Evolutionary conservation across 108 stramenopile genomes (phyloP), one percentile per base, ranked within the genome.

Genomic region (Fragilaria radians): DNA sequence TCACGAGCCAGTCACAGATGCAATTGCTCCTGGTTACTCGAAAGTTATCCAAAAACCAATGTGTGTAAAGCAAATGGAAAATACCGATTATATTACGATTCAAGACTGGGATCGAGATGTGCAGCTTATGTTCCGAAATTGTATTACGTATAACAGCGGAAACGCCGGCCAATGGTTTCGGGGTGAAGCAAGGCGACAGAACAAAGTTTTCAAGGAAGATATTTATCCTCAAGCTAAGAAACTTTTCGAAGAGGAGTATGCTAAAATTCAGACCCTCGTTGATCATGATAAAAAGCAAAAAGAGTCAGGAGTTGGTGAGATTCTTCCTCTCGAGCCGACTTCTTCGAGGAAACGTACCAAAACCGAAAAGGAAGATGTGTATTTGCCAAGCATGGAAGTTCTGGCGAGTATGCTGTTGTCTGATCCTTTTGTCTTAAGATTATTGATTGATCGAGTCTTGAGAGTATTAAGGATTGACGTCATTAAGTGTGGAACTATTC

Each of bases 1-100:
- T 62, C 65, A 86, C 25, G 86, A 93, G 57, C 91, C 88, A 54
- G 91, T 93, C 18, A 86, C 91, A n/a, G 91, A 93, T 61, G 83
- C 52, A 14, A 89, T 93, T 59, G 91, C 91, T 14, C 91, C 91
- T 27, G 86, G 80, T 1, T 93, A 93, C 58, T 76, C 71, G 64
- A 75, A 67, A 24, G 64, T 93, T 23, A 88, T 93, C 49, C 72
- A 77, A 64, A 77, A 82, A 28, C 88, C 88, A 14, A 93, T 93
- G 84, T 87, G 84, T 48, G 82, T 93, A 52, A 72, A 68, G 18
- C 79, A 69, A 21, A 89, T 93, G 76, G 82, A 88, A 66, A 52
- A 71, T 19, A 78, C 80, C 28, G 57, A 45, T 19, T 93, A 93
- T 55, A 70, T 66, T 34, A 61, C 55, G 9, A 61, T 89, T 46